These are phyloP conservation scores for Giardia duodenalis DNA, from an alignment of 208 protist genomes.

Conservation along the genomic window DNA sequence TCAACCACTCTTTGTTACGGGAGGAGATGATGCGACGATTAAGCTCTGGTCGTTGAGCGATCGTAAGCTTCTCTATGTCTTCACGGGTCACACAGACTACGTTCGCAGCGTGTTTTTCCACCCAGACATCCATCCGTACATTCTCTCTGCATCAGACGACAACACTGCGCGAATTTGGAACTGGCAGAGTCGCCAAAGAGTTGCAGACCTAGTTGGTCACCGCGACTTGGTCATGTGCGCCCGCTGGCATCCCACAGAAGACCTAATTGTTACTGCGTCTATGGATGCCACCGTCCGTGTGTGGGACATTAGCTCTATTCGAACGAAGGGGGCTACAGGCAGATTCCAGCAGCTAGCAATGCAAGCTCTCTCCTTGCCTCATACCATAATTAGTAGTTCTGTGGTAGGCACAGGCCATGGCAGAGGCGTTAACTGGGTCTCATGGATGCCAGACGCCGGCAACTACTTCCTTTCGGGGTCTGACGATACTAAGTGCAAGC, in stretches of 20 bases:
- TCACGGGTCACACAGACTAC: constrained; percentile 36
- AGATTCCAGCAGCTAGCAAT: neutral
- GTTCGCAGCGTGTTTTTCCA: constrained; percentile 36
- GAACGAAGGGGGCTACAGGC: neutral
- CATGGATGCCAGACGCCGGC: neutral
- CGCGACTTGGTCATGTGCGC: constrained; percentile 42
- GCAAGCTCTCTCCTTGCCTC: neutral
- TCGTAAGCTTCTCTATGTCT: neutral
- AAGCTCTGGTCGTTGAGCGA: constrained; percentile 10
- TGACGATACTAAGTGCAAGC: neutral
- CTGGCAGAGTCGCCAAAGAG: constrained; percentile 25
- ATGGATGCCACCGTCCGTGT: constrained; percentile 39
- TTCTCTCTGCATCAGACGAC: constrained; percentile 36
- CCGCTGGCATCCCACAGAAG: constrained; percentile 32
- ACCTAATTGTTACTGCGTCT: constrained; percentile 33
- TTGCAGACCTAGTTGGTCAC: constrained; percentile 34
- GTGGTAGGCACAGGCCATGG: neutral
- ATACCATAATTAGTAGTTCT: neutral
- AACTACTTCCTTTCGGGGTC: neutral
- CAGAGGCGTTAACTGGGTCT: constrained; percentile 12
- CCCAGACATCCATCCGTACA: constrained; percentile 26
- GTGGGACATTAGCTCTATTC: constrained; percentile 35
- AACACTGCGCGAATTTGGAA: constrained; percentile 38
- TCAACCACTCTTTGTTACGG: constrained; percentile 30
- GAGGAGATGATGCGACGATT: constrained; percentile 19